phyloP scores from a whole-genome alignment of 345 rosid species.

The Lumnitzera racemosa region DNA sequence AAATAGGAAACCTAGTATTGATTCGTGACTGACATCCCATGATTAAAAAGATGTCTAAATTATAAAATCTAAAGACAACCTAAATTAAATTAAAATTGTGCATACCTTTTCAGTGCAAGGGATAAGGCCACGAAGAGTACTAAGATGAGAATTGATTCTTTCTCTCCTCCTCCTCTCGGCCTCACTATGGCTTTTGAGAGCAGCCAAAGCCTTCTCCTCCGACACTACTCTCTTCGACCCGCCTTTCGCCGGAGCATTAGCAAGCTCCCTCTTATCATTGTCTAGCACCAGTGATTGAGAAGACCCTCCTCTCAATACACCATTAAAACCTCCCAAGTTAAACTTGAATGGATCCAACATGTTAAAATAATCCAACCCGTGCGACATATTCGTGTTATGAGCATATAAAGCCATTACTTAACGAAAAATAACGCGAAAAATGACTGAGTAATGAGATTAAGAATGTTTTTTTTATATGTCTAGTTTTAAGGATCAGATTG shows the following conservation, averaged over 20 bases:
- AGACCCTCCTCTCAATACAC: slow-evolving; percentile 19
- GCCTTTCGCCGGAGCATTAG: slow-evolving; percentile 29
- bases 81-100: neutral
- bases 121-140: slow-evolving; percentile 47
- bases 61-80: neutral
- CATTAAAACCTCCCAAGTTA: slow-evolving; percentile 24
- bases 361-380: slow-evolving; percentile 20
- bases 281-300: slow-evolving; percentile 43
- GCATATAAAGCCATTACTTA: slow-evolving; percentile 27
- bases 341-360: slow-evolving; percentile 25
- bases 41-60: too few species aligned
- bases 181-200: slow-evolving; percentile 64
- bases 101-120: slow-evolving; percentile 49
- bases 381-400: slow-evolving; percentile 21
- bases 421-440: neutral
- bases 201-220: slow-evolving; percentile 41
- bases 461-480: neutral
- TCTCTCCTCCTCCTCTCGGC: slow-evolving; percentile 79
- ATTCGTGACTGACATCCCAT: too few species aligned
- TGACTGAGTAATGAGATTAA: slow-evolving; percentile 13
- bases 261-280: slow-evolving; percentile 42
- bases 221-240: slow-evolving; percentile 34
- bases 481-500: slow-evolving; percentile 6
- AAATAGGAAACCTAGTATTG: too few species aligned
- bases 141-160: slow-evolving; percentile 67